Evolutionary conservation across 441 rosid genomes (phyloP).

Genomic region (Metrosideros polymorpha): DNA sequence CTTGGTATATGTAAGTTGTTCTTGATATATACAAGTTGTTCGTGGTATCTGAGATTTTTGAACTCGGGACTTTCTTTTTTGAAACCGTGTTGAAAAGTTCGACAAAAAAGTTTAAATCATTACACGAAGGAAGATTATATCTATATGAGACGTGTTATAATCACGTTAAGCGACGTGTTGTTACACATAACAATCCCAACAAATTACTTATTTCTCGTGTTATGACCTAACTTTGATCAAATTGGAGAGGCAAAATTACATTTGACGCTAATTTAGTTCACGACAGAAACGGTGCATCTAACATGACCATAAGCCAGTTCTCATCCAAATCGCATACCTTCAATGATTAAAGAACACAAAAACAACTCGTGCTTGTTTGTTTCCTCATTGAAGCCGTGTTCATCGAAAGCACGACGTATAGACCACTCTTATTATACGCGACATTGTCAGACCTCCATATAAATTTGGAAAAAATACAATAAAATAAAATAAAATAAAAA

Average conservation of each 20-base stretch:
- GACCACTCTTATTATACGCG: neutral
- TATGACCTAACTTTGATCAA: neutral
- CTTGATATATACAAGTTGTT: rapidly evolving
- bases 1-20: too few species aligned
- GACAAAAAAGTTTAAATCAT: neutral
- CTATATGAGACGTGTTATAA: neutral
- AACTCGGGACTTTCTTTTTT: neutral
- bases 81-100: rapidly evolving
- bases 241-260: neutral
- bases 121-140: rapidly evolving
- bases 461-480: neutral
- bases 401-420: neutral
- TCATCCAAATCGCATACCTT: neutral
- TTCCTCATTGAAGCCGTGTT: neutral
- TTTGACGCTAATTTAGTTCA: rapidly evolving
- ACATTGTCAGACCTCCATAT: neutral
- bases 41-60: rapidly evolving
- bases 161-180: neutral
- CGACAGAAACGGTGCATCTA: neutral
- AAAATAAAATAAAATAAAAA: too few species aligned
- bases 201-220: neutral
- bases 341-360: neutral
- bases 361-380: neutral
- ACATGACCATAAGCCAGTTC: neutral
- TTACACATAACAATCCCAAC: rapidly evolving